phyloP scores from a whole-genome alignment of 148 eudicot species.

The Pharnaceum exiguum region DNA sequence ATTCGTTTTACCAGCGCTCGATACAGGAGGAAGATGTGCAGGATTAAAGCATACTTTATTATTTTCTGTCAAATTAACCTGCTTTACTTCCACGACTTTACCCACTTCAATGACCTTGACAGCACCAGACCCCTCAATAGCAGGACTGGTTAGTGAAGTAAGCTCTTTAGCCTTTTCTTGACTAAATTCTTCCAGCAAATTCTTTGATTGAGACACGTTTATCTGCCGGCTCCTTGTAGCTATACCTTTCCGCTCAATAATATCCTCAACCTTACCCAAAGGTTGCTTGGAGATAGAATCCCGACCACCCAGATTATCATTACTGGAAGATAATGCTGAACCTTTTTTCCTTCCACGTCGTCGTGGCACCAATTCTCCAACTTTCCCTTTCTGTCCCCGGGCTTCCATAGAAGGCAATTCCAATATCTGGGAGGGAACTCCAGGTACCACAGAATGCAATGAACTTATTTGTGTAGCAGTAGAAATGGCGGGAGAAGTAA shows the following conservation, averaged over 20 bases:
- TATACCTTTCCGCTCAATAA: slow-evolving; percentile 34
- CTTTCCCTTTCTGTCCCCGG: slow-evolving; percentile 36
- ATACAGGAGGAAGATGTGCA: slow-evolving; percentile 24
- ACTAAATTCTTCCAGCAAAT: slow-evolving; percentile 13
- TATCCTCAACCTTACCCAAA: slow-evolving; percentile 25
- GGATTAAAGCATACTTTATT: not conserved
- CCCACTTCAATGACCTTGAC: slow-evolving; percentile 7
- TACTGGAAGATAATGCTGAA: slow-evolving; percentile 21
- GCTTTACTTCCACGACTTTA: slow-evolving; percentile 10
- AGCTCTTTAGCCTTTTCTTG: slow-evolving; percentile 6
- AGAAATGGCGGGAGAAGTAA: slow-evolving; percentile 19
- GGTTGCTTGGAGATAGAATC: slow-evolving; percentile 30
- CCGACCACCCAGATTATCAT: slow-evolving; percentile 28
- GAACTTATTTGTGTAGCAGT: slow-evolving; percentile 15
- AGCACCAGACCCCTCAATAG: slow-evolving; percentile 7
- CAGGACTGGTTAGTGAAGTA: slow-evolving; percentile 12
- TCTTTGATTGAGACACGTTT: slow-evolving; percentile 20
- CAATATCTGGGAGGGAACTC: slow-evolving; percentile 24
- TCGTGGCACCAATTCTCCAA: slow-evolving; percentile 42
- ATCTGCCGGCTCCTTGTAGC: slow-evolving; percentile 37
- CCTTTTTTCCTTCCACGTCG: slow-evolving; percentile 68
- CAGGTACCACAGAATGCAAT: slow-evolving; percentile 20
- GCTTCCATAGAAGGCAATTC: slow-evolving; percentile 24
- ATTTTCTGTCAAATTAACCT: slow-evolving; percentile 6
- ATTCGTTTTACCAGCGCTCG: slow-evolving; percentile 28